These are phyloP conservation scores for Pseudopithomyces maydicus DNA, from an alignment of 2,329 filamentous ascomycete species.

Conservation along the genomic window DNA sequence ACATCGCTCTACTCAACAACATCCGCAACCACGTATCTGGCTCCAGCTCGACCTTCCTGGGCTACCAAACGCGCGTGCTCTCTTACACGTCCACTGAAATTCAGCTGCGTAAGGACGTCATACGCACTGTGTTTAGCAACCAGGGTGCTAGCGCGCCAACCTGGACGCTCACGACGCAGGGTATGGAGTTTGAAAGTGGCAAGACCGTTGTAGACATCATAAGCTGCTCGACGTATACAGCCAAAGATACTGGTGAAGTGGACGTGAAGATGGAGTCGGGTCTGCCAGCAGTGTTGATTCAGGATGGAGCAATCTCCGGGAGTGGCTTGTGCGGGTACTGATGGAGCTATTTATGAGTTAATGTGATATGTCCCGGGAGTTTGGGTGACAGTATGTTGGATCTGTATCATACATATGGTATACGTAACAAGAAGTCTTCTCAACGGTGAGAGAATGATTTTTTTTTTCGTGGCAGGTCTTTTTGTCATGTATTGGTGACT, in stretches of 20 bases:
- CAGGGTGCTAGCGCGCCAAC: constrained; percentile 10
- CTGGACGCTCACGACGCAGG: constrained; percentile 13
- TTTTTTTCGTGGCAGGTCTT: too few relatives aligned
- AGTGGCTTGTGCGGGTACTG: constrained; percentile 7
- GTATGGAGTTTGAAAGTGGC: constrained; percentile 15
- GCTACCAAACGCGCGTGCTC: constrained; percentile 14
- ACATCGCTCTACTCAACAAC: constrained; percentile 20
- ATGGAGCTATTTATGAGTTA: too few relatives aligned
- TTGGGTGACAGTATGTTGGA: too few relatives aligned
- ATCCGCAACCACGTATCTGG: constrained; percentile 16
- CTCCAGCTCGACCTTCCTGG: constrained; percentile 5
- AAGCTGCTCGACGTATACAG: constrained; percentile 12
- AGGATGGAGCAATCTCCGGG: constrained; percentile 5
- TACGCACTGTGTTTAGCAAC: constrained; percentile 18
- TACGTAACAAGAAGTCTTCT: too few relatives aligned
- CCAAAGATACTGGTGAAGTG: constrained; percentile 9
- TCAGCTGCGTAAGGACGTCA: constrained; percentile 15
- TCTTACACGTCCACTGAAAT: constrained; percentile 15
- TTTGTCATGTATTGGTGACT: too few relatives aligned
- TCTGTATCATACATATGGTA: too few relatives aligned
- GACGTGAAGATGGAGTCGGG: constrained; percentile 11
- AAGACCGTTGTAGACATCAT: constrained; percentile 17
- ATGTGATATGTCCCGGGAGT: too few relatives aligned
- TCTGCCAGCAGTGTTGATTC: constrained; percentile 6
- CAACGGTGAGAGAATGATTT: too few relatives aligned